Base-by-base conservation (phyloP, 768 basidiomycete species). In the Rhodotorula babjevae region DNA sequence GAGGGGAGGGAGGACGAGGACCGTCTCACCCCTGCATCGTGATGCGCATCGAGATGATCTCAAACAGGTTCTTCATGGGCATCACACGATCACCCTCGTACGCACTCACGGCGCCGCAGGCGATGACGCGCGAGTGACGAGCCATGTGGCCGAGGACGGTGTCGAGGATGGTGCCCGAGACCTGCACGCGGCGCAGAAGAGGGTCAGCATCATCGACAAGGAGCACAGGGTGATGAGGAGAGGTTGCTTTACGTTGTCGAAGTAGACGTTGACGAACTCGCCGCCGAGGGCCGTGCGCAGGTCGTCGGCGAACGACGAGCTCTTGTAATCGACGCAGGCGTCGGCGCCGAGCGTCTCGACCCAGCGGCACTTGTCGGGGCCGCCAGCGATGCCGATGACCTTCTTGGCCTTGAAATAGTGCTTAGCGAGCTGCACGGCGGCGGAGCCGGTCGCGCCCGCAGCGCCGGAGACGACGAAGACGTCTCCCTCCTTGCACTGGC, bases 311-410 rank as follows among this genome's bases (percentile, higher is more conserved):
- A 74, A 77, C 11, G 71, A 47, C 7, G 72, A 21, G 0, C 65
- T 73, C 69, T 76, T 79, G 80, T 81, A 81, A 69, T 81, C 81
- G 73, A 81, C 62, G 69, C 80, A 80, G 25, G 68, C 76, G 72
- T 80, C 80, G 40, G 81, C 81, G 0, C 81, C 81, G 52, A 81
- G 77, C 18, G 64, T 71, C 63, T 80, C 77, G 72, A 81, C 81
- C 71, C 78, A 80, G 16, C 75, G 74, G 73, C 80, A 80, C 71
- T 80, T 80, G 23, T 78, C 75, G 55, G 69, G 64, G 1, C 80
- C 80, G 12, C 80, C 80, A 0, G 80, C 80, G 58, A 80, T 79
- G 27, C 79, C 80, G 67, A 81, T 72, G 18, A 81, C 79, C 25
- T 67, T 73, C 63, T 79, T 79, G 55, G 76, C 77, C 1, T 79